Conservation (phyloP, 495 filamentous ascomycete species). For the Xylaria venustula region DNA sequence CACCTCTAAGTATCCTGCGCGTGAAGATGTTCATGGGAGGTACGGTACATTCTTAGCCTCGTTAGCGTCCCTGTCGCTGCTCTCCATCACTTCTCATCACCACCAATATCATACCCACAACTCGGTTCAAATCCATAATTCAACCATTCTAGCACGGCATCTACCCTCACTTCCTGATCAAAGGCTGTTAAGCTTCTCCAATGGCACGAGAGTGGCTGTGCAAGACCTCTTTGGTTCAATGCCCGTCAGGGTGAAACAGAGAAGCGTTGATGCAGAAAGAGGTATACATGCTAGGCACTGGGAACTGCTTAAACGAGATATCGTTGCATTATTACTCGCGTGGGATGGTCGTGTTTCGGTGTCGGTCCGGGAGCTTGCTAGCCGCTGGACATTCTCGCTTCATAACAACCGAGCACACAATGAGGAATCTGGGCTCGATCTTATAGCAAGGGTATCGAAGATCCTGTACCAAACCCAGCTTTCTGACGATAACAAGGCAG, state of each 20-base stretch:
- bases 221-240: slow-evolving; percentile 92
- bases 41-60: slow-evolving; percentile 77
- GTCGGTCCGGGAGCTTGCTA: slow-evolving; percentile 39
- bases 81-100: slow-evolving; percentile 80
- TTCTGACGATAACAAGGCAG: slow-evolving; percentile 47
- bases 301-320: slow-evolving; percentile 58
- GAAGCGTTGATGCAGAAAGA: slow-evolving; percentile 60
- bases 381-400: slow-evolving; percentile 17
- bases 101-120: slow-evolving; percentile 61
- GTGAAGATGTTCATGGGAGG: slow-evolving; percentile 57
- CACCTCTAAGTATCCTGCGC: slow-evolving; percentile 68
- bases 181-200: slow-evolving; percentile 50
- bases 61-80: slow-evolving; percentile 69
- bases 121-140: slow-evolving; percentile 68
- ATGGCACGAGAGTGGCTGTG: slow-evolving; percentile 79
- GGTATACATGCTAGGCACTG: slow-evolving; percentile 52
- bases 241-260: slow-evolving; percentile 91
- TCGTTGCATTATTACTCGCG: slow-evolving; percentile 66
- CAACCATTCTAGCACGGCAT: slow-evolving; percentile 65
- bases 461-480: slow-evolving; percentile 66
- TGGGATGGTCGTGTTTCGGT: slow-evolving; percentile 52
- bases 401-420: slow-evolving; percentile 3
- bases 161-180: slow-evolving; percentile 63
- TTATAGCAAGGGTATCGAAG: slow-evolving; percentile 42
- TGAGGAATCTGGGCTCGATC: slow-evolving; percentile 15